A percentile compares a stretch with the other conserved stretches of the same genome.
Evolutionary conservation across 1,284 basidiomycete species (phyloP).

Genomic region (Polyporus tsugae): DNA sequence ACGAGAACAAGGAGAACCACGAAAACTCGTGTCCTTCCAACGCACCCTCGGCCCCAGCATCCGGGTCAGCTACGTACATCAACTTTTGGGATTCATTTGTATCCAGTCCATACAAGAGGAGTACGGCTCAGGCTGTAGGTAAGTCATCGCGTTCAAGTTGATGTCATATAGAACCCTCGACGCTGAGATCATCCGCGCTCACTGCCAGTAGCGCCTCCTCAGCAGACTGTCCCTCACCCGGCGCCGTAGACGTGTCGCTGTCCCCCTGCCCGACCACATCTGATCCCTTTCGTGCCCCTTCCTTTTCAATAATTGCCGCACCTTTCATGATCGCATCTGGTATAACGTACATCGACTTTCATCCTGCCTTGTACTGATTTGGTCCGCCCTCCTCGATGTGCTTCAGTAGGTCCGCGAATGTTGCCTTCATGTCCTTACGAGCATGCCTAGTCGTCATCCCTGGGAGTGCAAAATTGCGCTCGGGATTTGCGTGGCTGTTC

Average conservation of each 20-base stretch:
- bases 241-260: not conserved
- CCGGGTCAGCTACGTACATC: too few species aligned
- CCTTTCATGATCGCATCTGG: not conserved
- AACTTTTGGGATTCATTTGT: too few species aligned
- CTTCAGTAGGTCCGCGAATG: slow-evolving; percentile 13
- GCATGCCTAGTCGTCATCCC: slow-evolving; percentile 18
- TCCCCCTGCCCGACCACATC: too few species aligned
- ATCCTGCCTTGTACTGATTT: not conserved
- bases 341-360: slow-evolving; percentile 5
- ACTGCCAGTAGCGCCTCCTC: not conserved
- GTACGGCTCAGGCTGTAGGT: too few species aligned
- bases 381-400: not conserved
- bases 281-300: not conserved
- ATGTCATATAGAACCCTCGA: too few species aligned
- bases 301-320: not conserved
- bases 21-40: too few species aligned
- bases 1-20: too few species aligned
- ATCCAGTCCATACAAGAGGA: too few species aligned
- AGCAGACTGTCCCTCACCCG: too few species aligned
- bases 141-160: too few species aligned
- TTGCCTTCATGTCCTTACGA: slow-evolving; percentile 19
- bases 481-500: slow-evolving; percentile 17
- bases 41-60: too few species aligned
- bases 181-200: not conserved
- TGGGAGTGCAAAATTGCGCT: slow-evolving; percentile 20